phyloP scores from a whole-genome alignment of 305 asterid genomes.

The Fraxinus dipetala region DNA sequence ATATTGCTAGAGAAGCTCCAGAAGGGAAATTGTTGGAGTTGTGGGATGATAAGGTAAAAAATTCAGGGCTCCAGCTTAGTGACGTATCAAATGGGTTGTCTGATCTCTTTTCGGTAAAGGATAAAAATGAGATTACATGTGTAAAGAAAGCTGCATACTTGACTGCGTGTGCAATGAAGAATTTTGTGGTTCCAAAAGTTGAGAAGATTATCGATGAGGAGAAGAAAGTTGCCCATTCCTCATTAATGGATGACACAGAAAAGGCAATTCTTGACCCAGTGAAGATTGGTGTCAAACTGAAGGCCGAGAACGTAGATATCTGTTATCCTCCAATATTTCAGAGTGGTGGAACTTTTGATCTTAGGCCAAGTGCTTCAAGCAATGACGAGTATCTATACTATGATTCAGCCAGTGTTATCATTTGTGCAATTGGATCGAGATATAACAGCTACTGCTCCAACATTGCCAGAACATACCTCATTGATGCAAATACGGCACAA shows the following conservation, averaged over 20 bases:
- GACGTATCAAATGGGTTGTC: constrained; percentile 64
- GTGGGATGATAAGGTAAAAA: constrained; percentile 58
- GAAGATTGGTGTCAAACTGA: constrained; percentile 60
- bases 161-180: constrained; percentile 61
- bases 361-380: constrained; percentile 69
- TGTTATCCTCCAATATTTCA: constrained; percentile 81
- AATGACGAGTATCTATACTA: constrained; percentile 55
- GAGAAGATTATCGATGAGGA: constrained; percentile 67
- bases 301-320: constrained; percentile 70
- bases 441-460: constrained; percentile 76
- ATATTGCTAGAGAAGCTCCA: constrained; percentile 57
- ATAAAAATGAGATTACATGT: constrained; percentile 46
- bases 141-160: constrained; percentile 70
- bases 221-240: constrained; percentile 56
- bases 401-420: constrained; percentile 57
- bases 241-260: constrained; percentile 68
- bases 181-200: constrained; percentile 66
- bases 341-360: constrained; percentile 73
- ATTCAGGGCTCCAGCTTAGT: constrained; percentile 39
- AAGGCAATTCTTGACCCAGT: constrained; percentile 60
- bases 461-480: constrained; percentile 66
- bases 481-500: constrained; percentile 53
- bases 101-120: constrained; percentile 61
- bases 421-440: constrained; percentile 70
- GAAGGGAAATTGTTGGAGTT: constrained; percentile 59